Percentiles rank a stretch among this genome's conserved stretches.
These are phyloP conservation scores for Arabidopsis arenosa DNA, from an alignment of 345 rosid genomes.

Conservation along the genomic window DNA sequence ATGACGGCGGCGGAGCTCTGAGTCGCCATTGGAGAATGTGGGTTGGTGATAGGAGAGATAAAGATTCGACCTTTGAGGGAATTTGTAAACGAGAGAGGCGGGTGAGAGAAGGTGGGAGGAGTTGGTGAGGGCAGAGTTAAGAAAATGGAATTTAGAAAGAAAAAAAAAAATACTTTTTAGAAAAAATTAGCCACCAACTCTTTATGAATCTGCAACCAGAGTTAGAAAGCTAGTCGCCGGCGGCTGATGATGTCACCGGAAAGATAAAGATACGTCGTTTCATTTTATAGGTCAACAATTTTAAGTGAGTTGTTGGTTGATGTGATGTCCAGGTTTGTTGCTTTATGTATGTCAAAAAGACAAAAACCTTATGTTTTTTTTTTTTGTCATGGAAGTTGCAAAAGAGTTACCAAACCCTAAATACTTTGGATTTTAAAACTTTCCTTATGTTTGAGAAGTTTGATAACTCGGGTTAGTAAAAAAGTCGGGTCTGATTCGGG, in stretches of 20 bases:
- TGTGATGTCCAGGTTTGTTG: too few relatives aligned
- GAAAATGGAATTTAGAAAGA: background rate
- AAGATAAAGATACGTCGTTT: background rate
- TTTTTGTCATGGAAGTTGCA: too few relatives aligned
- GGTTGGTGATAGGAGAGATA: constrained; percentile 38
- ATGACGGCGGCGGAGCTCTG: constrained; percentile 37
- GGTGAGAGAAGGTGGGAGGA: constrained; percentile 30
- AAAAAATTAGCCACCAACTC: constrained; percentile 16
- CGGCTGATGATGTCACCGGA: constrained; percentile 22
- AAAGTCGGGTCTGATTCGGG: too few relatives aligned
- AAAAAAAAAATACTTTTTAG: background rate
- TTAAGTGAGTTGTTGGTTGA: too few relatives aligned
- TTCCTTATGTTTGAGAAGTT: too few relatives aligned
- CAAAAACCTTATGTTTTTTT: too few relatives aligned
- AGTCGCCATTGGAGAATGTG: constrained; percentile 44
- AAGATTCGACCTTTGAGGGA: constrained; percentile 3
- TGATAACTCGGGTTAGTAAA: too few relatives aligned
- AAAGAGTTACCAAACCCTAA: too few relatives aligned
- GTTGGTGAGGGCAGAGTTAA: constrained; percentile 31
- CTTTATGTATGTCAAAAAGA: too few relatives aligned
- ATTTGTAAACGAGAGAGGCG: constrained; percentile 22
- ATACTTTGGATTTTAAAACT: too few relatives aligned
- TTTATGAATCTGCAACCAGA: background rate
- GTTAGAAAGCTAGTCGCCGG: constrained; percentile 22
- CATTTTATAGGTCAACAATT: too few relatives aligned